Base-by-base conservation (phyloP, 2,329 filamentous ascomycete species). In the Paraconiothyrium brasiliense region DNA sequence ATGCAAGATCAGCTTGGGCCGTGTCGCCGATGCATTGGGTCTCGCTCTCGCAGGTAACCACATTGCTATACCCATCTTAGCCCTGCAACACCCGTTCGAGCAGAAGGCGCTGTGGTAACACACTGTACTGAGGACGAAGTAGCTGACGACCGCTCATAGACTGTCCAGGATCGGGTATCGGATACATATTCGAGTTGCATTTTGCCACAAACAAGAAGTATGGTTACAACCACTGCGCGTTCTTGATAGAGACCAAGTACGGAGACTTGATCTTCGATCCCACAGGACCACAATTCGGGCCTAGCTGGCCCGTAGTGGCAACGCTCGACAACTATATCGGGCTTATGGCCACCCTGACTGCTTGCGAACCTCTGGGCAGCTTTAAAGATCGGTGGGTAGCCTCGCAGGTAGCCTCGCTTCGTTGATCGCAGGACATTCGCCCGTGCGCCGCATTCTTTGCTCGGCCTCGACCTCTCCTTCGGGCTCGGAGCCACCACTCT, bases 271-370 rank as follows among this genome's bases (percentile, higher is more conserved):
- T 67, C 52, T 64, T 68, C 41, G 68, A 70, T 44, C 64, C 66
- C 0, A 70, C 68, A 0, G 66, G 68, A 3, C 47, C 64, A 3
- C 68, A 70, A 24, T 67, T 66, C 32, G 66, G 65, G 1, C 52
- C 61, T 3, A 46, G 63, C 6, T 69, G 66, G 68, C 56, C 61
- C 8, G n/a, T 70, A 2, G 48, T 67, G 10, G 46, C 57, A 14
- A 7, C 35, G 6, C 39, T 39, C 3, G 65, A 61, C 32, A 24
- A 58, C 47, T 35, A 32, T 20, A 20, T 20, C 20, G 20, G 20
- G 20, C 20, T 20, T 20, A 20, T 20, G 20, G 20, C 20, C 20
- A 20, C 20, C 20, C 20, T 20, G 20, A 20, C 20, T 20, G 20
- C 20, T 20, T 20, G 20, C 20, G 20, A 20, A 20, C 20, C 20